These are phyloP conservation scores for Fusarium coffeatum DNA, from an alignment of 2,329 filamentous ascomycete species.

Conservation along the genomic window DNA sequence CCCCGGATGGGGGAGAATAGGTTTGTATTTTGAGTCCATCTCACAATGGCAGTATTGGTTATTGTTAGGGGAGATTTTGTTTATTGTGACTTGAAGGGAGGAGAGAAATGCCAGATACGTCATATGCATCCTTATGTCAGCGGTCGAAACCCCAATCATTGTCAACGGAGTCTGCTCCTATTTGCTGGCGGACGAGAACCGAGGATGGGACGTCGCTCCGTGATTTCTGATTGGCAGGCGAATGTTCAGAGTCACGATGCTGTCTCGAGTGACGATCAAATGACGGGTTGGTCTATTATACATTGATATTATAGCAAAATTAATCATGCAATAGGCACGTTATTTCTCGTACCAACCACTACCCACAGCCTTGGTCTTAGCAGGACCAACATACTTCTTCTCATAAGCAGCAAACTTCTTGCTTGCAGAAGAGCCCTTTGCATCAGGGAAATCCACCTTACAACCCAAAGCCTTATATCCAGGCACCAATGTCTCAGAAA, in stretches of 20 bases:
- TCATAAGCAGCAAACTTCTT: slow-evolving; percentile 15
- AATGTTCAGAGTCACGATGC: no score
- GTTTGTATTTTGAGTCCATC: not conserved
- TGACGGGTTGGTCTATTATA: no score
- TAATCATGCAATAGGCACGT: fast-evolving
- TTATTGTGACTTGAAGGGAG: not conserved
- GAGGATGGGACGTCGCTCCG: no score
- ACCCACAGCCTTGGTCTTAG: slow-evolving; percentile 20
- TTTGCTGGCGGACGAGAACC: no score
- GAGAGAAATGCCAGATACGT: not conserved
- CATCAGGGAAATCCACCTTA: slow-evolving; percentile 23
- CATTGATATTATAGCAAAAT: no score
- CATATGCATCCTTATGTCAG: not conserved
- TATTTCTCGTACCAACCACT: slow-evolving; percentile 21
- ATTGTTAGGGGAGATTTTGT: not conserved
- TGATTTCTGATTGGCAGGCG: no score
- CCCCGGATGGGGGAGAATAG: not conserved
- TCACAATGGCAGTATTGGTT: not conserved
- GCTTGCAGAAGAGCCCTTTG: slow-evolving; percentile 10
- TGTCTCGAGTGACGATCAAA: no score
- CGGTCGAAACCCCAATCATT: not conserved
- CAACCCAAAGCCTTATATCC: slow-evolving; percentile 26
- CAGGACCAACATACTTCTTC: slow-evolving; percentile 24
- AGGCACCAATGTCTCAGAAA: slow-evolving; percentile 6
- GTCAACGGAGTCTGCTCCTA: no score